Base-by-base conservation (phyloP, 305 asterid species). In the Ruellia speciosa region DNA sequence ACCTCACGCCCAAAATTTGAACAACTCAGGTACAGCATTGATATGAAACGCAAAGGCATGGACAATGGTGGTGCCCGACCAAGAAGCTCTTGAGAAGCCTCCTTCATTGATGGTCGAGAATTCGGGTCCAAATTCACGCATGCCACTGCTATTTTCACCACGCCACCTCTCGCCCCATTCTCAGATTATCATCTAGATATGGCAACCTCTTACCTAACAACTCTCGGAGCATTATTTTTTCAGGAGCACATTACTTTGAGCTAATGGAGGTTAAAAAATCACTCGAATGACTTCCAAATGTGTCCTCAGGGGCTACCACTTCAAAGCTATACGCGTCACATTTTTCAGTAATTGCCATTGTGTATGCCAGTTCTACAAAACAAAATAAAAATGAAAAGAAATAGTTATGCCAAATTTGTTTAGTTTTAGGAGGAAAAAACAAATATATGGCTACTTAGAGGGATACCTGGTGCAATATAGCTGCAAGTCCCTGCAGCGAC, bases 391-490 rank as follows among this genome's bases (percentile, higher is more conserved):
- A 41, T 7, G 14, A 41, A 41, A 41, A 41, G 11, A 13, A 41
- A 13, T 41, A 3, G 3, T 9, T 3, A 41, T n/a, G n/a, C n/a
- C n/a, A 41, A 12, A 33, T 3, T 33, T 33, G 8, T 33, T 33
- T 41, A 12, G 3, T 41, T 8, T 3, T 41, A 41, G 14, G 12
- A 7, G n/a, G n/a, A n/a, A n/a, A n/a, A n/a, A n/a, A n/a, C n/a
- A n/a, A n/a, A n/a, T n/a, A n/a, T n/a, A n/a, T n/a, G n/a, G n/a
- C n/a, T n/a, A n/a, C n/a, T n/a, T n/a, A n/a, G n/a, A n/a, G n/a
- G n/a, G n/a, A n/a, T 11, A 43, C 49, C 49, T 43, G 49, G 49
- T 43, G 49, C 49, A 43, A 43, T 43, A 12, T 43, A 43, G 12
- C 49, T 15, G 12, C 7, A 13, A n/a, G 49, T 43, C 7, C 49